phyloP scores from a whole-genome alignment of 345 rosid species.

The Euphorbia tirucalli region DNA sequence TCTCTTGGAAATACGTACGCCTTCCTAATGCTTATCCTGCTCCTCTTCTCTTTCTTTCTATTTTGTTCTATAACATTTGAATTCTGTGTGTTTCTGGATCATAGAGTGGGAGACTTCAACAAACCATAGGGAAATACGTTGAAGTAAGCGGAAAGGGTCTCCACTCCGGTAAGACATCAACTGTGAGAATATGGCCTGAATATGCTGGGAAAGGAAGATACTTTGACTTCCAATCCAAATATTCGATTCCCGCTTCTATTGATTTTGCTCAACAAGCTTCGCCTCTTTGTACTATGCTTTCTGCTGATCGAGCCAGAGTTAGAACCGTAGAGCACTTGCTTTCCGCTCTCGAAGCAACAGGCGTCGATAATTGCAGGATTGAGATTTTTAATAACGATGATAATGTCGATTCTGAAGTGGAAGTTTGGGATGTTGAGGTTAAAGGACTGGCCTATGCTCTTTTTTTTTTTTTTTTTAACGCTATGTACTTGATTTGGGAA shows the following conservation, averaged over 20 bases:
- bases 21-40: background rate
- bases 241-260: constrained; percentile 60
- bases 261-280: constrained; percentile 48
- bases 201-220: constrained; percentile 66
- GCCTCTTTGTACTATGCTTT: constrained; percentile 68
- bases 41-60: constrained; percentile 8
- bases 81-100: background rate
- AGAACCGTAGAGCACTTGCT: constrained; percentile 87
- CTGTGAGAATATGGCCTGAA: constrained; percentile 60
- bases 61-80: background rate
- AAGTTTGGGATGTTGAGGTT: constrained; percentile 45
- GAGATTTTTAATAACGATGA: constrained; percentile 38
- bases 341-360: constrained; percentile 75
- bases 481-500: background rate
- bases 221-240: constrained; percentile 49
- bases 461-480: background rate
- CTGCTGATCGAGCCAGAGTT: constrained; percentile 47
- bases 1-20: constrained; percentile 53
- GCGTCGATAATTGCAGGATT: constrained; percentile 77
- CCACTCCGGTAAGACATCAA: constrained; percentile 70
- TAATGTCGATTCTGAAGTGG: constrained; percentile 24
- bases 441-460: background rate
- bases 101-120: constrained; percentile 73
- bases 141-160: constrained; percentile 52
- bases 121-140: constrained; percentile 57